These are phyloP conservation scores for Arthrobotrys sphaeroides DNA, from an alignment of 2,329 filamentous ascomycete genomes.

Conservation along the genomic window DNA sequence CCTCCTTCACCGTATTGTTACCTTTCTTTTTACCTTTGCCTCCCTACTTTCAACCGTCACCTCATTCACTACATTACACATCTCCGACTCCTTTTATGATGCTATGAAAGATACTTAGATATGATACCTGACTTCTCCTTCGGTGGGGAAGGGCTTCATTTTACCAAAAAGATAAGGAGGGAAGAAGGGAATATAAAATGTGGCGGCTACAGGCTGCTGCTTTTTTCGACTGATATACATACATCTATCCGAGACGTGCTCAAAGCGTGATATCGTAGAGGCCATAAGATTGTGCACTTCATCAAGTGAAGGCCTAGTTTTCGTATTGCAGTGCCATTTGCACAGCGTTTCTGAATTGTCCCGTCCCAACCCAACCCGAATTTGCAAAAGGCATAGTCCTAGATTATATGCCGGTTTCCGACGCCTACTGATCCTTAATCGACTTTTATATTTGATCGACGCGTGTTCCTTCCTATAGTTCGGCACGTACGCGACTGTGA, in stretches of 20 bases:
- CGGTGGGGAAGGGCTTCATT: neutral
- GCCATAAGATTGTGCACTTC: no score
- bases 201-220: neutral
- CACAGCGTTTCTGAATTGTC: no score
- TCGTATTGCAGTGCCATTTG: no score
- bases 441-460: no score
- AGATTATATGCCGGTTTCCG: no score
- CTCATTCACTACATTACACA: slow-evolving; percentile 26
- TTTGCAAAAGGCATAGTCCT: no score
- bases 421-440: no score
- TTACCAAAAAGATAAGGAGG: neutral
- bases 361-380: no score
- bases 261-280: neutral
- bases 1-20: slow-evolving; percentile 25
- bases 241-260: neutral
- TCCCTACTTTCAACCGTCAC: slow-evolving; percentile 28
- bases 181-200: neutral
- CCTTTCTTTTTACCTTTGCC: neutral
- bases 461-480: no score
- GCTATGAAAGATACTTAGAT: slow-evolving; percentile 5
- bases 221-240: neutral
- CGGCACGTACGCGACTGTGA: no score
- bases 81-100: slow-evolving; percentile 31
- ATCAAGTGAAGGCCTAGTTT: no score
- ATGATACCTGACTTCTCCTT: slow-evolving; percentile 25